Base-by-base conservation (phyloP, 495 filamentous ascomycete species). In the Bacidia gigantensis region DNA sequence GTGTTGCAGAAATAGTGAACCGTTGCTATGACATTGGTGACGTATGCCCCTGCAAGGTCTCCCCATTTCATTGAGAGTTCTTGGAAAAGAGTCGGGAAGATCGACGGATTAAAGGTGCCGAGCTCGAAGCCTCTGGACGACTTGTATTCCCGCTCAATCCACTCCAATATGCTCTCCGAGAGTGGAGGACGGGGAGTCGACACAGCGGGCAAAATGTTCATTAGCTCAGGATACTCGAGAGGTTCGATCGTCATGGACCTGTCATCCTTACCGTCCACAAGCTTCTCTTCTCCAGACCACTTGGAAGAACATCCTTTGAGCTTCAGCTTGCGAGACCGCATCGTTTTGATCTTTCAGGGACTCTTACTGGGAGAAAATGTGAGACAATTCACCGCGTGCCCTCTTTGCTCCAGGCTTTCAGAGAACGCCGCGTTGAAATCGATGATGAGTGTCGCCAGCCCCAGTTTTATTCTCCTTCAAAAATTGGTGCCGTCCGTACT, bases 371-470 rank as follows among this genome's bases (percentile, higher is more conserved):
- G 18, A n/a, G 21, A 5, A 22, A 23, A n/a, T 7, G 11, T 26
- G 12, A 44, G 26, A 46, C 12, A 32, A 24, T 51, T 46, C 38
- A 46, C 47, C 14, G 11, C 46, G 23, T 42, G 52, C 1, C 44
- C 26, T 18, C 23, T 2, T 25, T 55, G 26, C 29, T 17, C 0
- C 1, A 50, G 20, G 3, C 26, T 11, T n/a, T 17, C 1, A 26
- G n/a, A 2, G 11, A 50, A 26, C 0, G 0, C 0, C 2, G 69
- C 64, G 38, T 65, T 72, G 1, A 68, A 58, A 12, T 65, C 65
- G 3, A 71, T 59, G 12, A 77, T 54, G 2, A 64, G 41, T 2
- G 79, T 76, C 32, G 72, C 69, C 0, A 82, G 61, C 32, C 73
- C 58, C 22, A 73, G 53, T 0, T 56, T 57, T 1, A 24, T 63